Conservation (phyloP, 2,329 filamentous ascomycete genomes). For the Mollisiaceae sp. region DNA sequence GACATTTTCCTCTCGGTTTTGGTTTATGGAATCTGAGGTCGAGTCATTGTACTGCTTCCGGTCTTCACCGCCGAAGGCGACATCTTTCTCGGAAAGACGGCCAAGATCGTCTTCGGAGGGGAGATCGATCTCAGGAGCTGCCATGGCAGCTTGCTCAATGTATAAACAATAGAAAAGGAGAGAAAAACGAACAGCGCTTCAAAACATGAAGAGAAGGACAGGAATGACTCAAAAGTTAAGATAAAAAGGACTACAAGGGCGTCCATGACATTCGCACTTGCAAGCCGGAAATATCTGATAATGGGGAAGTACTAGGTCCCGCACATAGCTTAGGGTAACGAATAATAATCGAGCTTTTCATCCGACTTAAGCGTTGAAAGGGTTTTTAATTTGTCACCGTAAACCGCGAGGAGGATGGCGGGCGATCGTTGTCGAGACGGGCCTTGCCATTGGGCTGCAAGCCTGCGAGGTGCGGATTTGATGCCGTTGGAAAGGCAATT, state of each 20-base stretch:
- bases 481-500: neutral
- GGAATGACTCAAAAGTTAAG: neutral
- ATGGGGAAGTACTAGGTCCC: neutral
- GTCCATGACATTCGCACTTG: neutral
- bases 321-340: neutral
- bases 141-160: conserved; percentile 23
- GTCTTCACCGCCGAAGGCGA: conserved; percentile 18
- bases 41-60: conserved; percentile 17
- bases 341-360: neutral
- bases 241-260: neutral
- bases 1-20: conserved; percentile 13
- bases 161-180: neutral
- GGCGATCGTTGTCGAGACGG: neutral
- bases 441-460: neutral
- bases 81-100: conserved; percentile 21
- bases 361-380: neutral
- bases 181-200: neutral
- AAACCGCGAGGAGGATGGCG: neutral
- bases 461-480: neutral
- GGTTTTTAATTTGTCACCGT: neutral
- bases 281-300: neutral
- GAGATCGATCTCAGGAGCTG: conserved; percentile 27
- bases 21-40: conserved; percentile 11
- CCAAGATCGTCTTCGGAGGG: conserved; percentile 27
- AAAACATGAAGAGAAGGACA: conserved; percentile 1